Evolutionary conservation across 768 basidiomycete genomes (phyloP).

Genomic region (Rhodotorula kratochvilovae): DNA sequence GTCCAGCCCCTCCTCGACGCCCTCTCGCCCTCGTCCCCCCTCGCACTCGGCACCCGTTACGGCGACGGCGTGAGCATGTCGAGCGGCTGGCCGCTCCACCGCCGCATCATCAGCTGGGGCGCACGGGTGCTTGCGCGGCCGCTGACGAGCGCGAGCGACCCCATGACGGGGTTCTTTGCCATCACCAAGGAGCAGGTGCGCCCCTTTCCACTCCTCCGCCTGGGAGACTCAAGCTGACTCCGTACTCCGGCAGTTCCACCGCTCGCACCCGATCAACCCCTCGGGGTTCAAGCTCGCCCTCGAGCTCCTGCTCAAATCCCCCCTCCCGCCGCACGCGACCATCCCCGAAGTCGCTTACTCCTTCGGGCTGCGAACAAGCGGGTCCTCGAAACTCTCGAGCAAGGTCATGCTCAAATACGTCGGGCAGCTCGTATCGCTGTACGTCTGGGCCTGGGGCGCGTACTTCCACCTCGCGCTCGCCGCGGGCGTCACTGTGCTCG

Average conservation of each 20-base stretch:
- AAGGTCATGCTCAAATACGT: constrained; percentile 45
- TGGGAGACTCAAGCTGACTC: not conserved
- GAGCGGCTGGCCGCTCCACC: constrained; percentile 43
- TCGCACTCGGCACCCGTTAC: constrained; percentile 44
- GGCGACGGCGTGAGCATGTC: constrained; percentile 43
- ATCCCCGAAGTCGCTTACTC: constrained; percentile 42
- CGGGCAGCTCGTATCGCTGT: constrained; percentile 43
- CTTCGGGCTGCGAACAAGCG: constrained; percentile 40
- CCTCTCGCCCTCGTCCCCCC: constrained; percentile 29
- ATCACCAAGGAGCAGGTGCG: constrained; percentile 42
- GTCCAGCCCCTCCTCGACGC: constrained; percentile 40
- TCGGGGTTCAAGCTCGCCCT: constrained; percentile 45
- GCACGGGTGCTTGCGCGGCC: constrained; percentile 42
- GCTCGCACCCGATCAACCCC: constrained; percentile 40
- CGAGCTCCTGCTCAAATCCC: constrained; percentile 44
- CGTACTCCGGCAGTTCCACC: constrained; percentile 34
- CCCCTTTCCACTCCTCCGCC: not conserved
- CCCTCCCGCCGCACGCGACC: not conserved
- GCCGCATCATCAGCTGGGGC: constrained; percentile 43
- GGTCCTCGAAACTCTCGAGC: constrained; percentile 41
- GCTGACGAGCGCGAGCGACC: constrained; percentile 43
- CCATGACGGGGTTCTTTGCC: constrained; percentile 45
- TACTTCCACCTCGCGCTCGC: constrained; percentile 31
- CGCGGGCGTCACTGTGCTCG: not conserved
- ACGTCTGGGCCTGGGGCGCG: constrained; percentile 40